Evolutionary conservation across 129 eudicot species (phyloP).

Genomic region (Saposhnikovia divaricata): DNA sequence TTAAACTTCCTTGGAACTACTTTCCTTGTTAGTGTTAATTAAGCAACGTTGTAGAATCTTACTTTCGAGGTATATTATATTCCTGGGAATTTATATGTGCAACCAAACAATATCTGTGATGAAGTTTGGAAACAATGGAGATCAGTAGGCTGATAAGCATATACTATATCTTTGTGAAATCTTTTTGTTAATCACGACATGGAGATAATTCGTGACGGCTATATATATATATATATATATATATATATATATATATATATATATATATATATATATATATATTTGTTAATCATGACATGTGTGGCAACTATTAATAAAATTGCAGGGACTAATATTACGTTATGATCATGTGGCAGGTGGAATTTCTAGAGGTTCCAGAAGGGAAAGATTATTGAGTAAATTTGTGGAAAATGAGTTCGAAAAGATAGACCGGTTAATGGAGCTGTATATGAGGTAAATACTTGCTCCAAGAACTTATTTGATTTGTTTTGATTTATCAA

Average conservation of each 20-base stretch:
- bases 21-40: too few species aligned
- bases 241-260: too few species aligned
- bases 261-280: too few species aligned
- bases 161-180: background rate
- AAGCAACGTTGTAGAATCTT: too few species aligned
- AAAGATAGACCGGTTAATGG: constrained; percentile 96
- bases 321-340: constrained; percentile 8
- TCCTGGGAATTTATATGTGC: too few species aligned
- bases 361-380: constrained; percentile 92
- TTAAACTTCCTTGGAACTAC: too few species aligned
- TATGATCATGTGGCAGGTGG: constrained; percentile 51
- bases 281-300: background rate
- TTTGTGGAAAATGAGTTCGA: constrained; percentile 95
- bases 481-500: background rate
- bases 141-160: background rate
- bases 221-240: too few species aligned
- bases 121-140: background rate
- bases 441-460: constrained; percentile 79
- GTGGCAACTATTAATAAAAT: background rate
- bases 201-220: background rate
- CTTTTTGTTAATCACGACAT: background rate
- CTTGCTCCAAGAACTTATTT: background rate
- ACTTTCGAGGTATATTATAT: too few species aligned
- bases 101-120: background rate
- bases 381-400: constrained; percentile 86